Evolutionary conservation across 1,139 yeast genomes (phyloP), one percentile per base, ranked within the genome.

Genomic region (Blastobotrys persicus): DNA sequence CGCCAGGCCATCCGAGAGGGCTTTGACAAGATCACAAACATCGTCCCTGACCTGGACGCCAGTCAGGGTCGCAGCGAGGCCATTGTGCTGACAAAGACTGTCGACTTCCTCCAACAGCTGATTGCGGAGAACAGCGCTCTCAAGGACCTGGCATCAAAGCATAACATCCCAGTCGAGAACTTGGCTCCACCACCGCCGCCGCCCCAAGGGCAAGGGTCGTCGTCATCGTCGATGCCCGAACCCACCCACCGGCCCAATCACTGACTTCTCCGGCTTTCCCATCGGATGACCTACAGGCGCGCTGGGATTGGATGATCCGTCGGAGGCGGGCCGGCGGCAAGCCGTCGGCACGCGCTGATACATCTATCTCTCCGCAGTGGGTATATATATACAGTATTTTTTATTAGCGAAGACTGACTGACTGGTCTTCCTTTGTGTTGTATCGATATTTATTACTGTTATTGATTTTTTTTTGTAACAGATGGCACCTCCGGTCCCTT

Each of bases 1-100:
- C 64, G 80, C 14, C 71, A 70, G 50, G 78, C 79, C 2, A 76
- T 76, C 28, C 64, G 79, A 7, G 73, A 69, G 17, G 77, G 75
- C 1, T 76, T 74, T 49, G 72, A 67, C 46, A 64, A 62, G 47
- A 60, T 76, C n/a, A 68, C 75, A 0, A 64, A 62, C 1, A 52
- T 73, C 0, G 75, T 75, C 2, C 79, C 79, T 0, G 72, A 63
- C 11, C 59, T 76, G 26, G 66, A 66, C 31, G 49, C 58, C 28
- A 51, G 61, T 18, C 74, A 72, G 50, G 69, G 74, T 17, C 60
- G 74, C 11, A 64, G 71, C 35, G 76, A 72, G 54, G 73, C 74
- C 0, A 55, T 69, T 4, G 76, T 72, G n/a, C 60, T 72, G 37
- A 64, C 61, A 14, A 68, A 68, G 50, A 64, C 72, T 4, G 69